phyloP scores from a whole-genome alignment of 345 rosid species.

The Luvunga scandens region DNA sequence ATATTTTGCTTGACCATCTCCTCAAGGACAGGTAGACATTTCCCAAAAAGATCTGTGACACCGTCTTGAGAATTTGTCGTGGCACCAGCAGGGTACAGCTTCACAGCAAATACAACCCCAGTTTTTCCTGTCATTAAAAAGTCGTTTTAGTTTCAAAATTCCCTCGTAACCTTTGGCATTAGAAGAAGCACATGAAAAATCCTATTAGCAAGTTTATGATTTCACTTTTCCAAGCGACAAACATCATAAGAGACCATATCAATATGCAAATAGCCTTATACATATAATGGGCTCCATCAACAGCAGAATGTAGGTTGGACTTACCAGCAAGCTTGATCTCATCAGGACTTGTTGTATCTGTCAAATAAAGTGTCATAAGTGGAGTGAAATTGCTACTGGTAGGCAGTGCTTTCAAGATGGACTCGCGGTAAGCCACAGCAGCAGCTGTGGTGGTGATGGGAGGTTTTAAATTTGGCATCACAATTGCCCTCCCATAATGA shows the following conservation, averaged over 20 bases:
- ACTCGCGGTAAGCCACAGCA: slow-evolving; percentile 61
- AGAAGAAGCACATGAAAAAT: background rate
- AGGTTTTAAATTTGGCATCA: slow-evolving; percentile 94
- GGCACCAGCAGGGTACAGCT: slow-evolving; percentile 96
- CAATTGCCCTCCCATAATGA: slow-evolving; percentile 78
- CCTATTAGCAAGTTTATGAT: background rate
- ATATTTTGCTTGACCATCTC: slow-evolving; percentile 80
- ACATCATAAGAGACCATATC: background rate
- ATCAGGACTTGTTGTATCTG: slow-evolving; percentile 71
- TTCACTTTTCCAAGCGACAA: background rate
- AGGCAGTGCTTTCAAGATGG: slow-evolving; percentile 65
- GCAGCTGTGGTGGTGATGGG: slow-evolving; percentile 77
- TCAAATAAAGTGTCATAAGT: slow-evolving; percentile 92
- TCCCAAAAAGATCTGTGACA: slow-evolving; percentile 87
- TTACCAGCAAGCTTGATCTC: slow-evolving; percentile 93
- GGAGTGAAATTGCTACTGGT: slow-evolving; percentile 60
- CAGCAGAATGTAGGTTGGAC: slow-evolving; percentile 17
- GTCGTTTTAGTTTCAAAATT: background rate
- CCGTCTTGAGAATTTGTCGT: slow-evolving; percentile 97
- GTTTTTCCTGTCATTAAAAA: slow-evolving; percentile 52
- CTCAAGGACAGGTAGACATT: slow-evolving; percentile 84
- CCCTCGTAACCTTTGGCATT: background rate
- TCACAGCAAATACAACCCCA: slow-evolving; percentile 86
- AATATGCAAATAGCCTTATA: background rate
- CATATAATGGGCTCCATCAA: background rate